Conservation (phyloP, 768 basidiomycete genomes). For the Xanthoconium purpureum region DNA sequence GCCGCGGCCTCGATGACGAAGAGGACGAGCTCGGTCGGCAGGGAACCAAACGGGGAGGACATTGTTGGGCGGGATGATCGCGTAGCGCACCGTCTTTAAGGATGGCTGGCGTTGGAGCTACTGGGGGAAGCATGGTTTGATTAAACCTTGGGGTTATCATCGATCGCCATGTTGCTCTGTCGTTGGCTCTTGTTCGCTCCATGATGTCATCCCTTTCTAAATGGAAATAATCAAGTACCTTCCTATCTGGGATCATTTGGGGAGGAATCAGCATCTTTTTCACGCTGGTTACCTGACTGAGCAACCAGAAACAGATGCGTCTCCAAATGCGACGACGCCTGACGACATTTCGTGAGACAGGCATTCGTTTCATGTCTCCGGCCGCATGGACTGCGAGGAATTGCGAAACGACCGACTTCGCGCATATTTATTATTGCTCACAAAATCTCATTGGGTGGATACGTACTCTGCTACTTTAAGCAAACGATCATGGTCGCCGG, state of each 20-base stretch:
- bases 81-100: not conserved
- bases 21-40: slow-evolving; percentile 34
- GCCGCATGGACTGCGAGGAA: not conserved
- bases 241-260: not conserved
- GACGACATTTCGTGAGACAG: not conserved
- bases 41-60: slow-evolving; percentile 7
- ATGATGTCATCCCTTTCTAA: not conserved
- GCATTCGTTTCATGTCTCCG: not conserved
- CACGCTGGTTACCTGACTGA: not conserved
- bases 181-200: not conserved
- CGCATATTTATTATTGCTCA: not conserved
- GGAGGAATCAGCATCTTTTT: not conserved
- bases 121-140: not conserved
- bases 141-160: not conserved
- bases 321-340: not conserved
- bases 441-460: not conserved
- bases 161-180: not conserved
- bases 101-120: not conserved
- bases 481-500: not conserved
- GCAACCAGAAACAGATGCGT: not conserved
- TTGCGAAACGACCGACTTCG: not conserved
- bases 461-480: not conserved
- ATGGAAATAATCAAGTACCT: not conserved
- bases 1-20: slow-evolving; percentile 38
- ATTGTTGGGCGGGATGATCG: not conserved